Base-by-base conservation (phyloP, 257 asterid genomes). In the Ophiorrhiza pumila region DNA sequence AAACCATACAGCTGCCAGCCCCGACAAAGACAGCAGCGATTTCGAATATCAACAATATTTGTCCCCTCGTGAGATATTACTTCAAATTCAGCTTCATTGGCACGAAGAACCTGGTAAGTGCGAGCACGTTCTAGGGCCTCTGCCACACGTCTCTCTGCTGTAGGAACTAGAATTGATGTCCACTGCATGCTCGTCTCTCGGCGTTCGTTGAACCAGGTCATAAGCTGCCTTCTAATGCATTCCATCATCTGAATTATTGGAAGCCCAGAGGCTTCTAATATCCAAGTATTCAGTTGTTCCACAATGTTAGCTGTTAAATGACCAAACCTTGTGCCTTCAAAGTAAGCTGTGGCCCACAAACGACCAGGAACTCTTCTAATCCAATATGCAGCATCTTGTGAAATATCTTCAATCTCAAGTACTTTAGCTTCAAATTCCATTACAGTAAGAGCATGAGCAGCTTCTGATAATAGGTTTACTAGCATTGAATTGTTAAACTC, bases 151-250 rank as follows among this genome's bases (percentile, higher is more conserved):
- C 90, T 79, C 89, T 94, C 98, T 0, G 99, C 98, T 2, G 84
- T 78, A 0, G 98, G 99, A 39, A 87, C 97, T 0, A 94, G 95
- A 70, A 91, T 90, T 5, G 99, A 90, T 2, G 97, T 85, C 99
- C 99, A 94, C 79, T 87, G 97, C 96, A 91, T 94, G 62, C 99
- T 88, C 7, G 85, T 86, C 80, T 94, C 98, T 18, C 97, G 85
- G 3, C 99, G 96, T 75, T 94, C 99, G 20, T 90, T 88, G 86
- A 91, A 91, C 99, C 96, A 91, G 11, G 95, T 87, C 97, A 91
- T 90, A 47, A 94, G 91, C 84, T 91, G 97, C 80, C 98, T 81
- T 61, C 97, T 79, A 25, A 94, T 90, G 87, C 93, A 88, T 80
- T 94, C 99, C 96, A 91, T 87, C 97, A 94, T 94, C 75, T 91